Conservation (phyloP, 1,284 basidiomycete species). For the Tremellales sp. region DNA sequence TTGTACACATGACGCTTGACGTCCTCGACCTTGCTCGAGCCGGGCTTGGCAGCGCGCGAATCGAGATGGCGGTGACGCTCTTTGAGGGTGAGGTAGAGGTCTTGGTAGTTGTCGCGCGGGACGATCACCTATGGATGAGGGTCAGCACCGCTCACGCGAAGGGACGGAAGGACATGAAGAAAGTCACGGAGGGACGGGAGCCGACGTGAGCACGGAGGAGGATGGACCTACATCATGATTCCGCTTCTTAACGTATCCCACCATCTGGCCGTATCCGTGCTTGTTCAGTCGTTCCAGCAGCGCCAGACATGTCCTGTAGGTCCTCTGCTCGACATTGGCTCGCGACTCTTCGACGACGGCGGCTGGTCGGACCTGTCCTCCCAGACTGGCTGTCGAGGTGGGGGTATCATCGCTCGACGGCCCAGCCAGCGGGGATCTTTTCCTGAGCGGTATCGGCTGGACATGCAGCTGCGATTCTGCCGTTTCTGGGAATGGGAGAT, state of each 20-base stretch:
- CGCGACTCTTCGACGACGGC: slow-evolving; percentile 11
- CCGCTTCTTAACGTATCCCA: slow-evolving; percentile 80
- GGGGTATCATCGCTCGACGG: slow-evolving; percentile 5
- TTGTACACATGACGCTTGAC: slow-evolving; percentile 49
- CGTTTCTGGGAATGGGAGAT: slow-evolving; percentile 28
- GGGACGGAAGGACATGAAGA: neutral
- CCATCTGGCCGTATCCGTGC: slow-evolving; percentile 75
- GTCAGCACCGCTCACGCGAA: neutral
- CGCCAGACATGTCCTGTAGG: slow-evolving; percentile 73
- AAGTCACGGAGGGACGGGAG: neutral
- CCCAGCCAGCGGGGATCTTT: slow-evolving; percentile 35
- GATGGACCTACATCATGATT: slow-evolving; percentile 61
- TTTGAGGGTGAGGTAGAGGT: slow-evolving; percentile 81
- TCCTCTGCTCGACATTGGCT: slow-evolving; percentile 45
- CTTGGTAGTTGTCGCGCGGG: slow-evolving; percentile 74
- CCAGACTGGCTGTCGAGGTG: slow-evolving; percentile 6
- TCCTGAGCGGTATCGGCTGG: slow-evolving; percentile 10
- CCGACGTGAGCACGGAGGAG: no score
- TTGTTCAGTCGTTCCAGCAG: slow-evolving; percentile 78
- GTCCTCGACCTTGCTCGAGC: slow-evolving; percentile 50
- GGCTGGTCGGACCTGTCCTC: no score
- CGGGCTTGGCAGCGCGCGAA: slow-evolving; percentile 82
- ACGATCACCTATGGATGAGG: slow-evolving; percentile 55
- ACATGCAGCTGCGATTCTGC: neutral
- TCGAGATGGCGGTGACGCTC: slow-evolving; percentile 72